These are phyloP conservation scores for Aspergillus vadensis DNA, from an alignment of 2,329 filamentous ascomycete genomes.

Conservation along the genomic window DNA sequence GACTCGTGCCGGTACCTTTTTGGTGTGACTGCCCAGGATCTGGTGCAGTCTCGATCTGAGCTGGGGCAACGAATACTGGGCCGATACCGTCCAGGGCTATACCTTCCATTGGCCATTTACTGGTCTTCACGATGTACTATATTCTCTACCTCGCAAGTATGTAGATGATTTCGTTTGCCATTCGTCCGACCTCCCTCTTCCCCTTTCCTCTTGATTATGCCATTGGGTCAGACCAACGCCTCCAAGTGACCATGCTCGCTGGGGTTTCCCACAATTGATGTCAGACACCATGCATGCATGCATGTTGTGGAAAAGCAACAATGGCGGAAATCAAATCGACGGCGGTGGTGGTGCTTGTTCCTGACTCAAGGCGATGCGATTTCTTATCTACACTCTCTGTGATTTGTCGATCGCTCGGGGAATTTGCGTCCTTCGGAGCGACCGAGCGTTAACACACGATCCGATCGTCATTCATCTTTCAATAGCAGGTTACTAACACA, in stretches of 20 bases:
- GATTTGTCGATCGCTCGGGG: conserved; percentile 14
- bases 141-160: conserved; percentile 73
- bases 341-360: too few species aligned
- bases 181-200: conserved; percentile 9
- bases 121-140: conserved; percentile 46
- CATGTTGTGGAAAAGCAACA: not conserved
- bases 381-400: conserved; percentile 11
- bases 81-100: conserved; percentile 24
- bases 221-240: not conserved
- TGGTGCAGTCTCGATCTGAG: conserved; percentile 22
- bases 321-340: not conserved
- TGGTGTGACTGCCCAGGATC: conserved; percentile 5
- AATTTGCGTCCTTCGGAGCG: conserved; percentile 2
- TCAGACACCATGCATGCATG: not conserved
- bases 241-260: too few species aligned
- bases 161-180: conserved; percentile 44
- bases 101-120: conserved; percentile 22
- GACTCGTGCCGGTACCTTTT: conserved; percentile 18
- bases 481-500: not conserved
- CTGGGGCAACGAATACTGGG: conserved; percentile 28
- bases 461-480: conserved; percentile 31
- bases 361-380: not conserved
- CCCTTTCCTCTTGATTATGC: not conserved
- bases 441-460: conserved; percentile 13
- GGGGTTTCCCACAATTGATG: not conserved